Base-by-base conservation (phyloP, 441 rosid genomes). In the Populus hybrid region DNA sequence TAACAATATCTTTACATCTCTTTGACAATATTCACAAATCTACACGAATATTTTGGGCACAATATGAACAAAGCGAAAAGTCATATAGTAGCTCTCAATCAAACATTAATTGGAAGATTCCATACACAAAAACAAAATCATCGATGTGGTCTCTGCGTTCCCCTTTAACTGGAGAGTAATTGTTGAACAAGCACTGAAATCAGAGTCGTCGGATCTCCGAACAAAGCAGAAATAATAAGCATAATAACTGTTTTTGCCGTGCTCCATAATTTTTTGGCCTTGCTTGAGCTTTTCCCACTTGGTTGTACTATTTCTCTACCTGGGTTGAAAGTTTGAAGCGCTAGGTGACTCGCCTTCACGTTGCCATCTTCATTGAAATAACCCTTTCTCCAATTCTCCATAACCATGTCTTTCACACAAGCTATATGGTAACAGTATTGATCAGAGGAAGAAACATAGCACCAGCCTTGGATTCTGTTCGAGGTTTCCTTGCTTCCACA, bases 391-490 rank as follows among this genome's bases (percentile, higher is more conserved):
- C 71, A 69, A 12, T 21, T 69, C 71, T 69, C 71, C 42, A 69
- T 1, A 10, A 67, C 2, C 70, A 67, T 28, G 1, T 67, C 6
- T 32, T 67, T 67, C 21, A 69, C 38, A 19, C 71, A 69, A 18
- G 71, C 71, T 69, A 69, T 40, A 8, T 69, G 71, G 21, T 69
- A 69, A 8, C 71, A 69, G 21, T 69, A 34, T 9, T 35, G 35
- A 16, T 40, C 71, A n/a, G 23, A 35, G 21, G 71, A 69, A 7
- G 71, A 69, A 34, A 34, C 71, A 21, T 69, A 69, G 46, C 71
- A 32, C 71, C 71, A 69, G 38, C 71, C 71, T 6, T 14, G 19
- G n/a, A 68, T 21, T 18, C 46, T 34, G 42, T 68, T 68, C 24
- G 71, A 1, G 5, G 38, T 68, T n/a, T 68, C 7, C 11, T 19